Conservation (phyloP, 2,329 filamentous ascomycete species). For the Capronia americana region DNA sequence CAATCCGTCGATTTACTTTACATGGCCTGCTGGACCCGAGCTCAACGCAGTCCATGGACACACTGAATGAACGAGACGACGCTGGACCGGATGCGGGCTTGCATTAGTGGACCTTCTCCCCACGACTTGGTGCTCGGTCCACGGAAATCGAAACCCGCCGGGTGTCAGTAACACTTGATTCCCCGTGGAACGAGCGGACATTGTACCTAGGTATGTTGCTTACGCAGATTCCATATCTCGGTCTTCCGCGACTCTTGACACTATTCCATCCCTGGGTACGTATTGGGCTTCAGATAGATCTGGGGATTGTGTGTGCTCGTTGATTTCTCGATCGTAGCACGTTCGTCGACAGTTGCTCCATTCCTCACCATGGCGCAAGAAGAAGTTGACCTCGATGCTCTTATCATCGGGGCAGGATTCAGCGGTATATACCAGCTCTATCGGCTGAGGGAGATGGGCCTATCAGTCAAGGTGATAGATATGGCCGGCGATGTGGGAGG, state of each 20-base stretch:
- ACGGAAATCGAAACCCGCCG: conserved; percentile 18
- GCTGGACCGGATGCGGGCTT: neutral
- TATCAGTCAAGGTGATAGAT: conserved; percentile 59
- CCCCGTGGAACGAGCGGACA: neutral
- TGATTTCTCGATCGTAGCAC: neutral
- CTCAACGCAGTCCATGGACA: neutral
- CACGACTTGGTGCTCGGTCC: neutral
- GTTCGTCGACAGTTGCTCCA: neutral
- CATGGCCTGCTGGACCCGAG: neutral
- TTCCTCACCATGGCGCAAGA: conserved; percentile 2
- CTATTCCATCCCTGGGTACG: neutral
- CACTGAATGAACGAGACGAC: neutral
- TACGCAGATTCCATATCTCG: neutral
- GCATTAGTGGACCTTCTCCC: neutral
- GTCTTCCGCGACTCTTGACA: neutral
- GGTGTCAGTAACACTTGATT: neutral
- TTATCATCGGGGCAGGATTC: conserved; percentile 43
- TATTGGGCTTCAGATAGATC: neutral
- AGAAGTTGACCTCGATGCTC: conserved; percentile 37
- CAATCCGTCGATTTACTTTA: neutral
- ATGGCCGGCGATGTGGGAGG: conserved; percentile 54
- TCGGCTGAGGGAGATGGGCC: conserved; percentile 57
- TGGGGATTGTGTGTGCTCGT: neutral
- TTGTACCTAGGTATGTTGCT: neutral
- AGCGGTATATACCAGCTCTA: conserved; percentile 61